Base-by-base conservation (phyloP, 2,329 filamentous ascomycete species). In the Phialocephala subalpina region DNA sequence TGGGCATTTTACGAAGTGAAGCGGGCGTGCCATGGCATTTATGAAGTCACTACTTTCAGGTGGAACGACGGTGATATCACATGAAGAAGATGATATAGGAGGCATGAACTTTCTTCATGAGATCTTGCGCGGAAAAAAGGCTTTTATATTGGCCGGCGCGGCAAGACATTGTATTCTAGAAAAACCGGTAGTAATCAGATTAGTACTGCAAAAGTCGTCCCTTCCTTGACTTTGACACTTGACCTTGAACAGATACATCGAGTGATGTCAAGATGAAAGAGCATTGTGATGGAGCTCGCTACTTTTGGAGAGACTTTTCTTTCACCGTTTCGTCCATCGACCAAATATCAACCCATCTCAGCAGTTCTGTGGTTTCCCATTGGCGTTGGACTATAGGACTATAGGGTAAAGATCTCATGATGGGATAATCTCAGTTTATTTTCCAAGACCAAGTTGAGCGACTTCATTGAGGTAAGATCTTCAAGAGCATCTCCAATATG, bases 81-180 rank as follows among this genome's bases (percentile, higher is more conserved):
- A 66, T 62, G 45, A 66, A 58, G 55, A 53, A 40, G 55, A 57
- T 57, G 33, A 38, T 57, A 38, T 57, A 57, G 16, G 18, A 38
- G 55, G 29, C 33, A 57, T 57, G 29, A 11, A 33, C 35, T 57
- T 57, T 20, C 55, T 53, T 53, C 25, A 53, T 53, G 49, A 57
- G 33, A 22, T 22, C 33, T 57, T 40, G 29, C 35, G 18, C 22
- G 25, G 52, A 57, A 25, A 22, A 57, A 25, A 22, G 52, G 27
- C 27, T 56, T 27, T 57, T 40, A 12, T 38, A 22, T 12, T 36
- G 55, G n/a, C 55, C 35, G 4, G n/a, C 16, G 29, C 29, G 18
- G 35, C n/a, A 27, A 57, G 33, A 35, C 55, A 12, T 53, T 53
- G 55, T 57, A 57, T 8, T 27, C 14, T 20, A 36, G 22, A 22